Base-by-base conservation (phyloP, 495 filamentous ascomycete species). In the Ramalina intermedia region DNA sequence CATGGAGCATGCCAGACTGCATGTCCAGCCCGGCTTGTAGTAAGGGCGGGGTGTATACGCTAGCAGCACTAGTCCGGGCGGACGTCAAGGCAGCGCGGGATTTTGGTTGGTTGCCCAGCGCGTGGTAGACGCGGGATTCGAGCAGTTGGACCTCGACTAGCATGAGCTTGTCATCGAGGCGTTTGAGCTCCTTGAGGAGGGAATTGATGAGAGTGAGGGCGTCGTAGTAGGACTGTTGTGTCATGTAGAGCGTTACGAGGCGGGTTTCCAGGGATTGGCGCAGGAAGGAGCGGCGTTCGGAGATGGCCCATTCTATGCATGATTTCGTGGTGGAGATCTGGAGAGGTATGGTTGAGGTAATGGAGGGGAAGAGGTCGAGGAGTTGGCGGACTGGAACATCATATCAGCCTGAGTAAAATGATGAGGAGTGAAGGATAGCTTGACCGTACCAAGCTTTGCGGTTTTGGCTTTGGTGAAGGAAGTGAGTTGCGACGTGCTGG, bases 381-480 rank as follows among this genome's bases (percentile, higher is more conserved):
- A 99, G 82, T 66, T 95, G 88, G 56, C 91, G 93, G 53, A 99
- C 91, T 98, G 62, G 44, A 11, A 18, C 5, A 16, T 18, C 16
- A 62, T 60, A 43, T 38, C 3, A 39, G 35, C 33, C 29, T 11
- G 29, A 9, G 2, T 13, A 33, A 35, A 1, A 7, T 41, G 18
- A 44, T n/a, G 21, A 41, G 4, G 13, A 21, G 17, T 38, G 7
- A 43, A 46, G 37, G 40, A 1, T 21, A 5, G 5, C 17, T 17
- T 1, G 38, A 39, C 51, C 78, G 59, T 79, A 96, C 91, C 88
- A 49, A 99, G 72, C 69, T 99, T 99, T 37, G 91, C 85, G 18
- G 91, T 96, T 79, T 99, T 99, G 54, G 91, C 93, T 71, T 96
- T 95, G 51, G 91, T 90, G 62, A 96, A 96, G 54, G 85, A 87